Percentiles rank a stretch among this genome's conserved stretches.
Evolutionary conservation across 73 alveolate genomes (phyloP).

Genomic region (Urostyla sp.): DNA sequence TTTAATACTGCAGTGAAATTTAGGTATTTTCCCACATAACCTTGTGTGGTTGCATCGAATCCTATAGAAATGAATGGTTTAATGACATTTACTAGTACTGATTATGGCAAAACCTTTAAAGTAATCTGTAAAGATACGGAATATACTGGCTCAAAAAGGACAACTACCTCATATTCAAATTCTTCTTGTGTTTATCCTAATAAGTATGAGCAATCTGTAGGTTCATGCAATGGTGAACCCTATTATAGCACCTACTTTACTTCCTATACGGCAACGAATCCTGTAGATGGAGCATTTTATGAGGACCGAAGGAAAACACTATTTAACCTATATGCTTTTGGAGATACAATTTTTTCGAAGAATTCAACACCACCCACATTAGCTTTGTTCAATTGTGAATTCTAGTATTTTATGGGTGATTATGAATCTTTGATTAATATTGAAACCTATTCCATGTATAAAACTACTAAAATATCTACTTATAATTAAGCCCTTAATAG

Average conservation of each 20-base stretch:
- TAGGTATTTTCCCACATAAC: conserved; percentile 2
- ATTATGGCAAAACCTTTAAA: neutral
- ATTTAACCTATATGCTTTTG: conserved; percentile 39
- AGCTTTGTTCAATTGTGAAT: conserved; percentile 2
- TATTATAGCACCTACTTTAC: neutral
- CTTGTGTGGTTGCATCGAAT: neutral
- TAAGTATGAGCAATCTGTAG: neutral
- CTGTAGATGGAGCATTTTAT: neutral
- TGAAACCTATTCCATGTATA: conserved; percentile 3
- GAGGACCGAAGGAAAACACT: neutral
- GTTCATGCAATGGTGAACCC: neutral
- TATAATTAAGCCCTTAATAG: neutral
- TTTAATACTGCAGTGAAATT: neutral
- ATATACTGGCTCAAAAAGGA: neutral
- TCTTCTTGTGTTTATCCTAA: neutral
- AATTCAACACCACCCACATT: conserved; percentile 14
- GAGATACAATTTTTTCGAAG: neutral
- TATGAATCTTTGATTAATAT: neutral
- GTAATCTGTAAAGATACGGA: conserved; percentile 6
- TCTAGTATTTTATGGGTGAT: conserved; percentile 5
- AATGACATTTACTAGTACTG: neutral
- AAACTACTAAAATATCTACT: conserved; percentile 18
- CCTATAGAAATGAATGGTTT: neutral
- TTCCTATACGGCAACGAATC: neutral
- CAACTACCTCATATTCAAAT: neutral